Evolutionary conservation across 768 basidiomycete genomes (phyloP).

Genomic region (Asterophora parasitica): DNA sequence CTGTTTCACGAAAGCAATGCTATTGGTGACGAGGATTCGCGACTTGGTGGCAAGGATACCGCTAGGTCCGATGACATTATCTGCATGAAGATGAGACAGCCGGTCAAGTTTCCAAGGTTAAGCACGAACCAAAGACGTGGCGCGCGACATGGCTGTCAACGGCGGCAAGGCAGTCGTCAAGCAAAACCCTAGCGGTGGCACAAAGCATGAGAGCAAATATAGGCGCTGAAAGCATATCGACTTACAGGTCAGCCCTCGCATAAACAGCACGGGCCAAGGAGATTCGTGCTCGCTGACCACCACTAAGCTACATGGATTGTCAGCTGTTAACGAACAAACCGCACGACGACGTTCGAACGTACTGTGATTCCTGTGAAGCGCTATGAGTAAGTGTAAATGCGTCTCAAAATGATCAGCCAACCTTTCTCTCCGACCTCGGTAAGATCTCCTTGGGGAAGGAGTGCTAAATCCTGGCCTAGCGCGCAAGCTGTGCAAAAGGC

Average conservation of each 20-base stretch:
- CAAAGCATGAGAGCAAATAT: background rate
- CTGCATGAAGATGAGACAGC: constrained; percentile 28
- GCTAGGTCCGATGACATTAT: constrained; percentile 81
- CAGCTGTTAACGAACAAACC: background rate
- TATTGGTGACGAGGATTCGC: constrained; percentile 82
- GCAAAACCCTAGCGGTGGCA: constrained; percentile 46
- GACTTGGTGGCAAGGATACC: constrained; percentile 82
- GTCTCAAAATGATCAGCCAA: constrained; percentile 19
- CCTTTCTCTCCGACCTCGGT: constrained; percentile 88
- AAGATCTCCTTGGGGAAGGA: constrained; percentile 78
- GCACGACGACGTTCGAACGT: constrained; percentile 13
- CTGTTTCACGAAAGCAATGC: constrained; percentile 74
- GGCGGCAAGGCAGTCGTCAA: constrained; percentile 88
- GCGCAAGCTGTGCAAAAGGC: constrained; percentile 66
- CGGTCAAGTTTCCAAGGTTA: background rate
- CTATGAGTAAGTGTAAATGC: background rate
- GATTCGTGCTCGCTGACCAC: constrained; percentile 81
- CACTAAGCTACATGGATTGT: constrained; percentile 49
- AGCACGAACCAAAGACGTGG: constrained; percentile 67
- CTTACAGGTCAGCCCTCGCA: constrained; percentile 83
- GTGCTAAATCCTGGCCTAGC: constrained; percentile 69
- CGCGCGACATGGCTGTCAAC: constrained; percentile 86
- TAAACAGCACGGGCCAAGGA: constrained; percentile 88
- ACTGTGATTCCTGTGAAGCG: constrained; percentile 49
- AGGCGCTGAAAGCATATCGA: constrained; percentile 1